Evolutionary conservation across 75 land plant genomes (phyloP).

Genomic region (Cupressus sempervirens): DNA sequence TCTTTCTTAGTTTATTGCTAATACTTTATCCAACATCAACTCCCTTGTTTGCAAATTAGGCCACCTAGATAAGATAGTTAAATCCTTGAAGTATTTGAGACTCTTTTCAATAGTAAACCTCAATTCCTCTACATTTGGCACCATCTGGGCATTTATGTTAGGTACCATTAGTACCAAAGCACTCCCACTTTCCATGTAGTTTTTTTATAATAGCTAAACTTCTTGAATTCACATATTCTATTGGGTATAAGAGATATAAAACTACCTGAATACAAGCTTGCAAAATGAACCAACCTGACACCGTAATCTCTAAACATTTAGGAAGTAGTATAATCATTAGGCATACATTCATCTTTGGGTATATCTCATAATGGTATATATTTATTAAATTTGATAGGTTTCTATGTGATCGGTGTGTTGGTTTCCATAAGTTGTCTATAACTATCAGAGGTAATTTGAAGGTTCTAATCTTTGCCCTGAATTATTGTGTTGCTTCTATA

Average conservation of each 20-base stretch:
- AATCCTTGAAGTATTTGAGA: background rate
- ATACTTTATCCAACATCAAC: constrained; percentile 24
- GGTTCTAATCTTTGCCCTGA: background rate
- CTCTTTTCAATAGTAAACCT: background rate
- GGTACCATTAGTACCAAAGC: background rate
- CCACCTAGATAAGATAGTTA: constrained; percentile 3
- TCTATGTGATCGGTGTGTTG: background rate
- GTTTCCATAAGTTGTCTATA: background rate
- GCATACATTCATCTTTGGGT: background rate
- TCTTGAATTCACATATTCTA: background rate
- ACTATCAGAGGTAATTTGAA: background rate
- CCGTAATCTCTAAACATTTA: background rate
- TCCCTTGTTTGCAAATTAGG: constrained; percentile 42
- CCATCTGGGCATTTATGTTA: background rate
- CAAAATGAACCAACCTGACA: background rate
- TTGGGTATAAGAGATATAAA: background rate
- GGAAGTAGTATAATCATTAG: background rate
- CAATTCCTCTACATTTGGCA: background rate
- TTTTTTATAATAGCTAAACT: background rate
- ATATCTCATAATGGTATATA: background rate
- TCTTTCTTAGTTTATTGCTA: constrained; percentile 48
- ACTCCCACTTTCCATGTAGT: background rate
- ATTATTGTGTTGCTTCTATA: background rate
- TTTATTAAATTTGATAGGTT: background rate
- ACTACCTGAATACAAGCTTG: background rate